Conservation (phyloP, 257 asterid genomes). For the Solanum piurae region DNA sequence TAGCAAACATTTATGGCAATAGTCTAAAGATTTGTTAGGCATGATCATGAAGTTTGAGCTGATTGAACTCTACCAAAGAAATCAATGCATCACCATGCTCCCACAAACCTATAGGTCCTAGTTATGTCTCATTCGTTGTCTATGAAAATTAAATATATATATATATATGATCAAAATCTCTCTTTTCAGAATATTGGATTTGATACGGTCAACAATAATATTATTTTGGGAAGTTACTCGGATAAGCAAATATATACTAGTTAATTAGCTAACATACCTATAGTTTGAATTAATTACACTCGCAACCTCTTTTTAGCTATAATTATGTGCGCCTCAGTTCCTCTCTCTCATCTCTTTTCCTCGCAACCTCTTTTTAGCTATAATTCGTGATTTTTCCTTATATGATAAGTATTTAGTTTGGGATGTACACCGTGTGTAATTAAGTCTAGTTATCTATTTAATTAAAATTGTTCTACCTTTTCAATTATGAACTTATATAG, state of each 20-base stretch:
- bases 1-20: not conserved
- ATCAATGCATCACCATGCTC: not conserved
- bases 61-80: not conserved
- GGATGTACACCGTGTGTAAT: not conserved
- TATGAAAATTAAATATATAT: not conserved
- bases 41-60: not conserved
- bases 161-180: not conserved
- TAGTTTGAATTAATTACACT: too few species aligned
- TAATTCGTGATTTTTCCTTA: not conserved
- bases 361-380: too few species aligned
- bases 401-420: not conserved
- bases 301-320: too few species aligned
- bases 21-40: slow-evolving; percentile 1
- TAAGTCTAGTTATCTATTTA: not conserved
- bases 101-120: not conserved
- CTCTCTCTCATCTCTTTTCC: too few species aligned
- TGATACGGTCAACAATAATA: not conserved
- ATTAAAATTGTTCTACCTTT: not conserved
- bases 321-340: too few species aligned
- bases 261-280: too few species aligned
- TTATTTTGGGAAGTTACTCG: not conserved
- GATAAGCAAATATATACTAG: too few species aligned
- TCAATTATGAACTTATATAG: not conserved
- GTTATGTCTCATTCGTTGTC: not conserved
- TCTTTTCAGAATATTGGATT: not conserved